A percentile compares a stretch with the other conserved stretches of the same genome.
Evolutionary conservation across 352 stramenopile genomes (phyloP).

Genomic region (Phytophthora vignae): DNA sequence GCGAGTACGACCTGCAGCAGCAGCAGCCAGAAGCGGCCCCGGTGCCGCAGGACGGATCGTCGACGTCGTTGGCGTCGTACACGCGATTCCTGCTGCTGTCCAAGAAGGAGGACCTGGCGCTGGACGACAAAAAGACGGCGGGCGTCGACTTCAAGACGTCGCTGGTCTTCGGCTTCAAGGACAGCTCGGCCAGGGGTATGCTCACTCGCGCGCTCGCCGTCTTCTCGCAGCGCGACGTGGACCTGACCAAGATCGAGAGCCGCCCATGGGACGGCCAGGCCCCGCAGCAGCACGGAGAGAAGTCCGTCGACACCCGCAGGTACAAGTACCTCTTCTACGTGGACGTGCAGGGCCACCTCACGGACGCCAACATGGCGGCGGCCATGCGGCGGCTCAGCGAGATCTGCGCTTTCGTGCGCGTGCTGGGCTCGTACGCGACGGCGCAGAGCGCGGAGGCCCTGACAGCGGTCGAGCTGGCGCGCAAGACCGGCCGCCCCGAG

Average conservation of each 20-base stretch:
- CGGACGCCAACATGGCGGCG: constrained; percentile 70
- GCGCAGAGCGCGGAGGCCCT: constrained; percentile 26
- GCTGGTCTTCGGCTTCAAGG: constrained; percentile 77
- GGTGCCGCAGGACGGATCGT: constrained; percentile 42
- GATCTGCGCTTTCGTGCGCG: constrained; percentile 84
- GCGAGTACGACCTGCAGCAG: constrained; percentile 63
- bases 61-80: constrained; percentile 19
- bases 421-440: constrained; percentile 87
- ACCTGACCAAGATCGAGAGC: constrained; percentile 82
- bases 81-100: constrained; percentile 94
- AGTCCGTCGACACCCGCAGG: constrained; percentile 36
- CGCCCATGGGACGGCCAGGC: constrained; percentile 64
- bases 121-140: constrained; percentile 32
- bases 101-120: constrained; percentile 56
- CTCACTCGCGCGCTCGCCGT: constrained; percentile 70
- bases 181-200: constrained; percentile 64
- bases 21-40: constrained; percentile 52
- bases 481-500: constrained; percentile 26
- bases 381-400: constrained; percentile 85
- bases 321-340: constrained; percentile 88
- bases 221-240: constrained; percentile 70
- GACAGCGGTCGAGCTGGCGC: constrained; percentile 18
- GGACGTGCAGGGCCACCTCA: constrained; percentile 71
- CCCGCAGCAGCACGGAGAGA: constrained; percentile 48
- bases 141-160: constrained; percentile 74